A percentile compares a stretch with the other conserved stretches of the same genome.
Evolutionary conservation across 805 yeast species (phyloP).

Genomic region (Candida boidinii): DNA sequence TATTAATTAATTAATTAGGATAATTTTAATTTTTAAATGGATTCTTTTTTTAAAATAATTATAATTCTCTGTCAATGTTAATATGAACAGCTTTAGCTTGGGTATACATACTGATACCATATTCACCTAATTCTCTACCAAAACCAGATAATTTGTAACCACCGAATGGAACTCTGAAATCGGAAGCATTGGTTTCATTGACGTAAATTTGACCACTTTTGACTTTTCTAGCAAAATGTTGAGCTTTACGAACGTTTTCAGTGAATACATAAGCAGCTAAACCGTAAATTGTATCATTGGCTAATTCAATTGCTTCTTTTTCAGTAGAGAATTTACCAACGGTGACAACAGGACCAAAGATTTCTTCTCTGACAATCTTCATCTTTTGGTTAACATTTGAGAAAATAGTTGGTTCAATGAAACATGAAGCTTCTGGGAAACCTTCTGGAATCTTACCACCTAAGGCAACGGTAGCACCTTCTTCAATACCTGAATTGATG

Average conservation of each 20-base stretch:
- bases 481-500: constrained; percentile 67
- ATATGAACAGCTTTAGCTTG: constrained; percentile 79
- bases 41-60: constrained; percentile 1
- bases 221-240: constrained; percentile 47
- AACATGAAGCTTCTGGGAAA: constrained; percentile 42
- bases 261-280: constrained; percentile 91
- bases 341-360: constrained; percentile 89
- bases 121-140: constrained; percentile 90
- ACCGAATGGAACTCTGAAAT: constrained; percentile 84
- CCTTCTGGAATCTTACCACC: constrained; percentile 52
- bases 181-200: constrained; percentile 85
- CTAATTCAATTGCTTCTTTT: constrained; percentile 70
- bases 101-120: constrained; percentile 78
- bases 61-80: constrained; percentile 22
- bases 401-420: constrained; percentile 64
- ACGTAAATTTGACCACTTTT: constrained; percentile 82
- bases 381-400: constrained; percentile 61
- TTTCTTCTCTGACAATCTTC: constrained; percentile 67
- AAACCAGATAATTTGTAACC: constrained; percentile 87
- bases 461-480: constrained; percentile 71
- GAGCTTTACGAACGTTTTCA: constrained; percentile 61
- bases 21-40: no score
- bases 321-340: constrained; percentile 72
- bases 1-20: no score
- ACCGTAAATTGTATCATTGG: constrained; percentile 77